Evolutionary conservation across 2,329 filamentous ascomycete genomes (phyloP), one percentile per base, ranked within the genome.

Genomic region (Zelopaecilomyces penicillatus): DNA sequence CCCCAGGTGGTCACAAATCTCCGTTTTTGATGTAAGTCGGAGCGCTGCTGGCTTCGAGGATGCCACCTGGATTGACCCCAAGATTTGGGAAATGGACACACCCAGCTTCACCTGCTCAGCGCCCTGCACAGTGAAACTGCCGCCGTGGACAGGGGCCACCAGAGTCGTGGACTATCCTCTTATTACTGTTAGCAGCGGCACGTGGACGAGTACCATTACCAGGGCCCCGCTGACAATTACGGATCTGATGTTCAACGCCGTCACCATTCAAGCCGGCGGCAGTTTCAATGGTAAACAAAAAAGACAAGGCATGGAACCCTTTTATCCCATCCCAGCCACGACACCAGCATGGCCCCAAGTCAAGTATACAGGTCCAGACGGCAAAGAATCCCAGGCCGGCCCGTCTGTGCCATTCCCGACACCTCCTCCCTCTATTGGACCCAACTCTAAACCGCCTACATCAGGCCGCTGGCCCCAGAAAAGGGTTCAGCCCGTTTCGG

Each of bases 201-300:
- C 53, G 7, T 64, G 60, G 61, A 58, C 57, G 5, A 62, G 45
- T 36, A 59, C 53, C 9, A 57, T 64, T 29, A 64, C 58, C 6
- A 28, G 42, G 29, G 19, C 52, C 8, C 57, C 60, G 5, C n/a
- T 62, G 5, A 59, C 59, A 30, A 49, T 62, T 9, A 49, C 55
- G 5, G 35, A 57, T 9, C 51, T 46, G 51, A 11, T 52, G 26
- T 59, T 61, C 37, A n/a, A 30, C 38, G 31, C 47, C 1, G 48
- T 57, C 12, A 60, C 57, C 1, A 47, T 40, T 4, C 31, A 43
- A 30, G 43, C 44, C 10, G 27, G 34, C 7, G 35, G 37, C 28
- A 19, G 19, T 19, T 19, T 19, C 19, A 19, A 19, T 19, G 19
- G 19, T 19, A 19, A 19, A 19, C 19, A 19, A 19, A 46, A 45